A percentile compares a stretch with the other conserved stretches of the same genome.
phyloP scores from a whole-genome alignment of 495 filamentous ascomycete genomes.

The Massariosphaeria phaeospora region DNA sequence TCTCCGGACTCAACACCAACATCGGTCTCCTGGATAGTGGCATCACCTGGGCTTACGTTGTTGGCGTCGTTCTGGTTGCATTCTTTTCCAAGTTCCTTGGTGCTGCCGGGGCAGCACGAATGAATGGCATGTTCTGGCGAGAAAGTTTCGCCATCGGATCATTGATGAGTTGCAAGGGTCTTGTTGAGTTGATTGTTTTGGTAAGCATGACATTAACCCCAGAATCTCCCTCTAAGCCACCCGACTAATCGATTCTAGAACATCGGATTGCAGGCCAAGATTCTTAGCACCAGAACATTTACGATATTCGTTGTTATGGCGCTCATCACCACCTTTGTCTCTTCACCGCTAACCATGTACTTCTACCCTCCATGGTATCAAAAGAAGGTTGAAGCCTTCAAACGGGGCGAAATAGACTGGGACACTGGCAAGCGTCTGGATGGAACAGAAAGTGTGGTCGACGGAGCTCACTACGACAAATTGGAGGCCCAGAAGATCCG shows the following conservation, averaged over 20 bases:
- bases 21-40: slow-evolving; percentile 78
- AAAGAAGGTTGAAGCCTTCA: slow-evolving; percentile 84
- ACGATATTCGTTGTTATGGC: slow-evolving; percentile 99
- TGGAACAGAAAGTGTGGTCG: slow-evolving; percentile 39
- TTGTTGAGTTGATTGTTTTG: slow-evolving; percentile 92
- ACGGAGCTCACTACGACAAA: slow-evolving; percentile 40
- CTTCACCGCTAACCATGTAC: slow-evolving; percentile 71
- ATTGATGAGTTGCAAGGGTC: slow-evolving; percentile 95
- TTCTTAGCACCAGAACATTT: slow-evolving; percentile 80
- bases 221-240: neutral
- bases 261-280: slow-evolving; percentile 87
- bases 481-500: slow-evolving; percentile 42
- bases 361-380: slow-evolving; percentile 90
- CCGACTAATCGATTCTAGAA: slow-evolving; percentile 53
- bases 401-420: slow-evolving; percentile 91
- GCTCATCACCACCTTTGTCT: slow-evolving; percentile 83
- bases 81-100: slow-evolving; percentile 83
- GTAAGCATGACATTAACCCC: slow-evolving; percentile 48
- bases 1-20: slow-evolving; percentile 86
- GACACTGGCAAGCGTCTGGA: slow-evolving; percentile 58
- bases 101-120: slow-evolving; percentile 72
- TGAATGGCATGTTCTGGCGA: slow-evolving; percentile 80
- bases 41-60: slow-evolving; percentile 86
- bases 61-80: slow-evolving; percentile 76
- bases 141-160: slow-evolving; percentile 89